phyloP scores from a whole-genome alignment of 108 stramenopile species.

The Nitzschia palea region DNA sequence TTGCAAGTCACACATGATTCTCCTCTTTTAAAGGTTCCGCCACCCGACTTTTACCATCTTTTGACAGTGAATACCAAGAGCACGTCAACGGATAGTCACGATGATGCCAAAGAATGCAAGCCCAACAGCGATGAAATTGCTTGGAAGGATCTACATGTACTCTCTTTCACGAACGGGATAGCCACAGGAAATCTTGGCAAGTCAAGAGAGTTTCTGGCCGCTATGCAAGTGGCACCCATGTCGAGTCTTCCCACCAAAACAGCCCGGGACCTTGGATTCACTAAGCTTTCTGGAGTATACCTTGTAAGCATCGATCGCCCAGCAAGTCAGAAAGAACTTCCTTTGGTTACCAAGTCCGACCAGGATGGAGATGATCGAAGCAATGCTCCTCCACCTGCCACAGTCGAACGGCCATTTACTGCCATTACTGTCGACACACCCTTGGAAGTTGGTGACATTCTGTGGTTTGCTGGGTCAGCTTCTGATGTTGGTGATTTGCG shows the following conservation, averaged over 20 bases:
- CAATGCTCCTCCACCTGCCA: not conserved
- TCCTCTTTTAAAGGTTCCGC: constrained; percentile 59
- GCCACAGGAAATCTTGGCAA: not conserved
- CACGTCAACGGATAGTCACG: too few relatives aligned
- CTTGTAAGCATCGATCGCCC: constrained; percentile 83
- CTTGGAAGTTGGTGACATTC: constrained; percentile 44
- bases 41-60: constrained; percentile 66
- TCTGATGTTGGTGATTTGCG: constrained; percentile 52
- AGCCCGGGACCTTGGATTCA: constrained; percentile 54
- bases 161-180: constrained; percentile 29
- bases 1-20: constrained; percentile 73
- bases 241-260: constrained; percentile 56
- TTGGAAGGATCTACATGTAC: constrained; percentile 70
- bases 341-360: not conserved
- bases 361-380: constrained; percentile 75
- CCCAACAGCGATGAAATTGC: constrained; percentile 25
- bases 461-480: constrained; percentile 79
- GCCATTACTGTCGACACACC: constrained; percentile 42
- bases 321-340: too few relatives aligned
- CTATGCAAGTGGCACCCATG: constrained; percentile 62
- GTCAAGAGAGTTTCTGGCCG: constrained; percentile 70
- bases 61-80: too few relatives aligned
- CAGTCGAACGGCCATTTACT: constrained; percentile 6
- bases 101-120: too few relatives aligned
- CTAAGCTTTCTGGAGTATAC: constrained; percentile 66